Base-by-base conservation (phyloP, 768 basidiomycete species). In the Phallus indusiatus region DNA sequence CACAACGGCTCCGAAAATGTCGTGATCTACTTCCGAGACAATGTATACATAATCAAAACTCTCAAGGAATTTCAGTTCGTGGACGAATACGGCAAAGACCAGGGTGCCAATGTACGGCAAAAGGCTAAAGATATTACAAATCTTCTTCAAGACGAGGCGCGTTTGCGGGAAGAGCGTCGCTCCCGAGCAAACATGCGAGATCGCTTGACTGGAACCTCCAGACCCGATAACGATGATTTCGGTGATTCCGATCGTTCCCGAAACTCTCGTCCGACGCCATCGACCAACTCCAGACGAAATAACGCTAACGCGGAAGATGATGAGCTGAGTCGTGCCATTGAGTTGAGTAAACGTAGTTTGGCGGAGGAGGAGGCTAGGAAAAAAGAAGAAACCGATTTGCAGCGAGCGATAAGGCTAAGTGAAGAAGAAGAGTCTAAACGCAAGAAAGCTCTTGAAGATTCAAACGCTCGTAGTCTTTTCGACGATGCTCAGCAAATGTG, bases 111-210 rank as follows among this genome's bases (percentile, higher is more conserved):
- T 71, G 91, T 94, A 16, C 83, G 92, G 21, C 91, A 94, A 71
- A 94, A 95, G 73, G 96, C 96, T 12, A 98, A 99, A 70, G 96
- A 98, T 65, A 97, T 99, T 71, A 94, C 93, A 36, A 94, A 93
- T 68, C 81, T 98, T 12, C 79, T 99, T 24, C 79, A 82, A 69
- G 96, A 99, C 68, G 85, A 95, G 57, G 73, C 76, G 1, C 84
- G 96, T 9, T 79, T 99, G 51, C 81, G 91, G 11, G 84, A 90
- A 63, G 94, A 95, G 70, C 82, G 96, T 34, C 80, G 85, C 16
- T 80, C 83, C 46, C 79, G 94, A 21, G 93, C 94, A 2, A 78
- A 80, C 54, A 98, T 99, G 96, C 84, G 93, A 34, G 93, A 97
- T 75, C 83, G 95, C 22, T 93, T 99, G 93, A 77, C 89, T 56